Base-by-base conservation (phyloP, 1,284 basidiomycete species). In the Megacollybia platyphylla region DNA sequence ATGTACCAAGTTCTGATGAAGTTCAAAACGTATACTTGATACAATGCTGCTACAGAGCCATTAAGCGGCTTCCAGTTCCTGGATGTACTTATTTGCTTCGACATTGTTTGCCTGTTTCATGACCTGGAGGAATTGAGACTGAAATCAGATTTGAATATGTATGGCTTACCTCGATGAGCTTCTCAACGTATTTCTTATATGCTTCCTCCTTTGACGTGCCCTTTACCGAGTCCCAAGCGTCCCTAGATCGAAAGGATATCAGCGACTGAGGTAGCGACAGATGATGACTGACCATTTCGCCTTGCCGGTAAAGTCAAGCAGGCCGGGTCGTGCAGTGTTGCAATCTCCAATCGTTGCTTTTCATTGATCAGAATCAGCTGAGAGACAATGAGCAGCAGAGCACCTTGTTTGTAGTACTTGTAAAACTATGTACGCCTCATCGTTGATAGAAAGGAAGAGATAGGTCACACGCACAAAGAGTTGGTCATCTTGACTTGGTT, bases 361-460 rank as follows among this genome's bases (percentile, higher is more conserved):
- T 37, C 3, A 24, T 37, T 18, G 36, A 17, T 37, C 36, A 37
- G 36, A 11, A 5, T 2, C 10, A 15, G 36, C 18, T 18, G 13
- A 5, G 20, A 20, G 10, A 15, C n/a, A n/a, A 8, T 20, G 40
- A 15, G 10, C 24, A 44, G 39, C 32, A 46, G 46, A 57, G 31
- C 44, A 84, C 86, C 86, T 71, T 93, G 90, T 72, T 96, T 97
- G 73, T 72, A 96, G 60, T 83, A 77, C 54, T 73, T 76, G 72
- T 97, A 96, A 71, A 94, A 94, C 91, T 94, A 56, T 20, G 40
- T 31, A 49, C 37, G 44, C 36, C 27, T n/a, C 9, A 36, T 45
- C 32, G 30, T 50, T 28, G 35, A 36, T n/a, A 40, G 31, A 17
- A 40, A 28, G 37, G 15, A 48, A 44, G 39, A 28, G 36, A 24